phyloP scores from a whole-genome alignment of 148 eudicot genomes.

The Euryodendron excelsum region DNA sequence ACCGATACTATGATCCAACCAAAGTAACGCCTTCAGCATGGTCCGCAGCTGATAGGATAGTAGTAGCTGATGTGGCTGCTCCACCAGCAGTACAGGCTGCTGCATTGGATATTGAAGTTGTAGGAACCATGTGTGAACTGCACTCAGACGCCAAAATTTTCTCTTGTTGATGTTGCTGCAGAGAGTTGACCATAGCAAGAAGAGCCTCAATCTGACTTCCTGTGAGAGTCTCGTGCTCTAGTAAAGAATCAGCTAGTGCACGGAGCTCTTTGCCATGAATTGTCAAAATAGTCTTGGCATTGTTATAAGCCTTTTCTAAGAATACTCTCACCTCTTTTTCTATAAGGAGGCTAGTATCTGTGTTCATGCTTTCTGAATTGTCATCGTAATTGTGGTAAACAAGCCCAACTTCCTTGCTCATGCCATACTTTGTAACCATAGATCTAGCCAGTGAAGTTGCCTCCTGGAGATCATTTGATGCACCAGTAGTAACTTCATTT shows the following conservation, averaged over 20 bases:
- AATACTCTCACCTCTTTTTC: slow-evolving; percentile 67
- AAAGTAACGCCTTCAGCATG: neutral
- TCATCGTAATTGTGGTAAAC: slow-evolving; percentile 80
- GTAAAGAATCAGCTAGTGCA: slow-evolving; percentile 62
- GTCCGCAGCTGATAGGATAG: neutral
- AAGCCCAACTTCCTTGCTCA: slow-evolving; percentile 72
- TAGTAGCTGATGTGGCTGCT: neutral
- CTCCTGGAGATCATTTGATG: slow-evolving; percentile 66
- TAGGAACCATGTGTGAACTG: too few relatives aligned
- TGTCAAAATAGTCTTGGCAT: slow-evolving; percentile 65
- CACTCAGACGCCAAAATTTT: too few relatives aligned
- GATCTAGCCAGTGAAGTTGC: slow-evolving; percentile 69
- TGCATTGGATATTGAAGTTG: too few relatives aligned
- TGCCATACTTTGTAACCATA: slow-evolving; percentile 81
- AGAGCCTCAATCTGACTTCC: slow-evolving; percentile 63
- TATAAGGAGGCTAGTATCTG: slow-evolving; percentile 63
- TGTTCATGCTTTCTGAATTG: slow-evolving; percentile 80
- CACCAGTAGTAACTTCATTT: slow-evolving; percentile 75
- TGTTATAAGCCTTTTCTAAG: slow-evolving; percentile 61
- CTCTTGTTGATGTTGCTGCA: neutral
- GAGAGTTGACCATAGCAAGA: slow-evolving; percentile 36
- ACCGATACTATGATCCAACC: too few relatives aligned
- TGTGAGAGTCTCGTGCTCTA: slow-evolving; percentile 58
- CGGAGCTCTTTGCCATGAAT: slow-evolving; percentile 65
- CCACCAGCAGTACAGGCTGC: too few relatives aligned